phyloP scores from a whole-genome alignment of 192 early-diverging fungal genomes.

The Backusella australiensis region DNA sequence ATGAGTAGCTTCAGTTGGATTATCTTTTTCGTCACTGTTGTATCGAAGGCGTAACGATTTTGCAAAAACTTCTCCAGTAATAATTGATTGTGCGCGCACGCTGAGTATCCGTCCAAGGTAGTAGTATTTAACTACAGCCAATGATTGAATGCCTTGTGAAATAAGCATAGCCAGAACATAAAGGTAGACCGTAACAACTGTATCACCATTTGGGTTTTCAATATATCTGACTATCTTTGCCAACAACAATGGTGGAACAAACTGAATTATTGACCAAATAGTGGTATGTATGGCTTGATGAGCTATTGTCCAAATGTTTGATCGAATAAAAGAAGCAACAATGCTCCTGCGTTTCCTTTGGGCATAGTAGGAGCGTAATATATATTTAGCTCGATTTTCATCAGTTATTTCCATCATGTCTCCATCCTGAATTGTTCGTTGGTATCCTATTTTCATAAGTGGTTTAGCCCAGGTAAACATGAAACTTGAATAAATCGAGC shows the following conservation, averaged over 20 bases:
- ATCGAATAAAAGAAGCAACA: neutral
- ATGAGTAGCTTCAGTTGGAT: neutral
- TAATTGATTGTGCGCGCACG: neutral
- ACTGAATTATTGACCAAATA: neutral
- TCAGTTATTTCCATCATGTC: neutral
- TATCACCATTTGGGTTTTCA: neutral
- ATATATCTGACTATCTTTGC: neutral
- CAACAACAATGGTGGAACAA: neutral
- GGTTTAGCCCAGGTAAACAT: neutral
- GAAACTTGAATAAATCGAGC: neutral
- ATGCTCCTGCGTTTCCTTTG: neutral
- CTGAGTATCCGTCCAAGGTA: neutral
- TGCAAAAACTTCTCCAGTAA: neutral
- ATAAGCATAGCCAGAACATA: neutral
- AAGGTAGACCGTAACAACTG: neutral
- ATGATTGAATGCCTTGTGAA: neutral
- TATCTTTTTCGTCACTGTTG: neutral
- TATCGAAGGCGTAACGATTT: neutral
- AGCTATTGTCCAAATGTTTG: neutral
- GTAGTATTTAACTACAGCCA: neutral
- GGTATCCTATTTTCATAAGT: neutral
- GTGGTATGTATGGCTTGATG: neutral
- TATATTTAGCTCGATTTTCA: neutral
- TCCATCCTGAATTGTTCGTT: neutral
- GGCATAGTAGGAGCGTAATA: neutral